Conservation (phyloP, 768 basidiomycete species). For the Pisolithus marmoratus region DNA sequence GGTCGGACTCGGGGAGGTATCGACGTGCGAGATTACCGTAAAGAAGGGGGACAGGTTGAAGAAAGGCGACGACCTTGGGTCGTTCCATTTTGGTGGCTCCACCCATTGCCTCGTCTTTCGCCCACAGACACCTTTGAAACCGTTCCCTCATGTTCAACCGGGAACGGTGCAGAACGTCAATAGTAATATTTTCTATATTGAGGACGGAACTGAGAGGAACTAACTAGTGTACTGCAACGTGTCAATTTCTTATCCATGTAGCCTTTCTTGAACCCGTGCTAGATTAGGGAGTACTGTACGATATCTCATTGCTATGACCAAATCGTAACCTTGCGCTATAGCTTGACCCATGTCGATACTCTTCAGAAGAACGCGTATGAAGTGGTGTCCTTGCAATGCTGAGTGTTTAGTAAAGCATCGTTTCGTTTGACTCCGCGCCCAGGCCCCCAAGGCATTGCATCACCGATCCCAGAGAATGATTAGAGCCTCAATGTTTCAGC, state of each 20-base stretch:
- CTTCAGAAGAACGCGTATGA: too few species aligned
- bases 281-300: too few species aligned
- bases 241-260: neutral
- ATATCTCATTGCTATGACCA: too few species aligned
- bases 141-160: neutral
- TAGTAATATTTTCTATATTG: neutral
- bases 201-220: neutral
- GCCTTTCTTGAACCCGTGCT: neutral
- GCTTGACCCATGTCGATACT: too few species aligned
- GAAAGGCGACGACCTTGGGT: constrained; percentile 54
- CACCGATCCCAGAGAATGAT: too few species aligned
- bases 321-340: too few species aligned
- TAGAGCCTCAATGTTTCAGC: too few species aligned
- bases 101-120: constrained; percentile 44
- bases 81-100: constrained; percentile 62
- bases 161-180: neutral
- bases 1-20: constrained; percentile 59
- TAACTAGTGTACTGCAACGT: neutral
- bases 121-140: constrained; percentile 19
- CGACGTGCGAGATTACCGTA: constrained; percentile 49
- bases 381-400: too few species aligned
- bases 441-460: too few species aligned
- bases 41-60: constrained; percentile 37
- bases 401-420: too few species aligned
- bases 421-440: too few species aligned